Conservation (phyloP, 169 alveolate genomes). For the Plasmodium vivax region DNA sequence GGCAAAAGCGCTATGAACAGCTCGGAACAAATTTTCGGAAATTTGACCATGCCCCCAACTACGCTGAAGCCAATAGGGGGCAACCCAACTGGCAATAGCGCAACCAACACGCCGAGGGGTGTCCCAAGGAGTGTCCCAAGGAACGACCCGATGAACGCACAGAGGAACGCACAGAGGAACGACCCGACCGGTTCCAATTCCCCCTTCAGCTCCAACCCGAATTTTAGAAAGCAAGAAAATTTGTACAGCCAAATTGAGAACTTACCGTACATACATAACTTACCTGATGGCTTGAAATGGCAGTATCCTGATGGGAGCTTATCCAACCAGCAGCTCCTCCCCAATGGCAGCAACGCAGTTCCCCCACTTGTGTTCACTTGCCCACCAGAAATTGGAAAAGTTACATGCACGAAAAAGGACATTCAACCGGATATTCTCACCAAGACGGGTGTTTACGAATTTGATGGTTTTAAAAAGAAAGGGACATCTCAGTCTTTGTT, state of each 20-base stretch:
- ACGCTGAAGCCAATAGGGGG: conserved; percentile 21
- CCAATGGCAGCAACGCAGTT: conserved; percentile 37
- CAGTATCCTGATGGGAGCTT: conserved; percentile 75
- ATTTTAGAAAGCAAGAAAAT: conserved; percentile 15
- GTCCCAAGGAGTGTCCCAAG: conserved; percentile 1
- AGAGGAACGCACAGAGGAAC: neutral
- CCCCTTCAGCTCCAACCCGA: conserved; percentile 11
- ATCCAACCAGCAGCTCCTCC: conserved; percentile 14
- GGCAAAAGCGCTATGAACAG: conserved; percentile 7
- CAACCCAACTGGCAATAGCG: conserved; percentile 1
- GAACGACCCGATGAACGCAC: neutral
- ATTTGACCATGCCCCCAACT: conserved; percentile 20
- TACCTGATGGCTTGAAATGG: conserved; percentile 83
- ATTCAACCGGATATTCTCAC: conserved; percentile 83
- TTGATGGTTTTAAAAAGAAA: conserved; percentile 77
- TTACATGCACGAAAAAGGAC: conserved; percentile 77
- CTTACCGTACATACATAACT: conserved; percentile 68
- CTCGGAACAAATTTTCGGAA: neutral
- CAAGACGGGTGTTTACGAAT: conserved; percentile 80
- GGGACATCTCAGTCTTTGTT: conserved; percentile 81
- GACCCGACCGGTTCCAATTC: neutral
- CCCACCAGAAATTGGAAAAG: conserved; percentile 85
- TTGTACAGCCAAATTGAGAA: conserved; percentile 52
- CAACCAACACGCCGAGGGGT: neutral
- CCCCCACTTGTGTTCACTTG: conserved; percentile 84